Conservation (phyloP, 306 rosid species). For the Gynostemma pentaphyllum region DNA sequence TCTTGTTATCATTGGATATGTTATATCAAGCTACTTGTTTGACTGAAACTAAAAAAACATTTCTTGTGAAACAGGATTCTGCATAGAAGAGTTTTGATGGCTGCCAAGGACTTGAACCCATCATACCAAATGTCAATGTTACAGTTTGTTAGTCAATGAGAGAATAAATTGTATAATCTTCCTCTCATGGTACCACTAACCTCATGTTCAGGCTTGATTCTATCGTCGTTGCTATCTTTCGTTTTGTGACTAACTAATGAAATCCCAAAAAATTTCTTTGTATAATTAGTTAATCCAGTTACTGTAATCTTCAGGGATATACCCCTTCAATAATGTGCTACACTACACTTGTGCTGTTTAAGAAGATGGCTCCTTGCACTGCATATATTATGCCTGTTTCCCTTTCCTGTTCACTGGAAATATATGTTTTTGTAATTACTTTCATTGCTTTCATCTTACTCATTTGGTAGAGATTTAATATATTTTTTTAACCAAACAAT, state of each 20-base stretch:
- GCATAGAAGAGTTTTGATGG: not conserved
- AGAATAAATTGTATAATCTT: constrained; percentile 9
- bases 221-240: not conserved
- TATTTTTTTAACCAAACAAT: not conserved
- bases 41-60: not conserved
- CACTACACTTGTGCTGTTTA: not conserved
- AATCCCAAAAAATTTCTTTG: not conserved
- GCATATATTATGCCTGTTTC: not conserved
- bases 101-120: not conserved
- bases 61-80: constrained; percentile 3
- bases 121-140: not conserved
- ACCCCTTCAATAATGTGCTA: not conserved
- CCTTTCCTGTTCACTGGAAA: not conserved
- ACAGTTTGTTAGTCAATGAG: constrained; percentile 11
- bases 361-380: constrained; percentile 2
- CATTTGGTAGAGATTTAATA: not conserved
- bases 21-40: not conserved
- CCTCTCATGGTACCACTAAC: constrained; percentile 7
- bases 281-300: not conserved
- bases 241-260: not conserved
- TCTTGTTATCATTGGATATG: not conserved
- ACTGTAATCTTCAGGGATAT: not conserved
- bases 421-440: not conserved
- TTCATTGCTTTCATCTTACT: not conserved
- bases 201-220: not conserved